Conservation (phyloP, 1,139 yeast genomes). For the Pichia sorboxylosa region DNA sequence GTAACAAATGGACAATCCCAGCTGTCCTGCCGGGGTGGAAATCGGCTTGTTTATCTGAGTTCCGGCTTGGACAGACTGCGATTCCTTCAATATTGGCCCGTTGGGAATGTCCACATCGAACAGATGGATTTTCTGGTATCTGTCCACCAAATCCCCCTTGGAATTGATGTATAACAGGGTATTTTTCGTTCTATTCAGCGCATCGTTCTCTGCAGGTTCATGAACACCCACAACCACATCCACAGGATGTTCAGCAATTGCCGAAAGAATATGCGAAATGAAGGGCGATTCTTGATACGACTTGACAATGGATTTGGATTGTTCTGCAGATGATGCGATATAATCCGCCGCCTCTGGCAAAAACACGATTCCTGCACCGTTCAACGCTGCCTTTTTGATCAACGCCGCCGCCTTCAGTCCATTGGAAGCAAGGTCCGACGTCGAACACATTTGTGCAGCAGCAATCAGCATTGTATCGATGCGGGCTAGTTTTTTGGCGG, state of each 20-base stretch:
- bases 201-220: slow-evolving; percentile 38
- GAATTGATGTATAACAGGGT: slow-evolving; percentile 60
- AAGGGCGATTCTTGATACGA: slow-evolving; percentile 41
- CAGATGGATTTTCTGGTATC: slow-evolving; percentile 77
- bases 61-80: slow-evolving; percentile 78
- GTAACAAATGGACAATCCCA: slow-evolving; percentile 66
- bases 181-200: slow-evolving; percentile 43
- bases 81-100: slow-evolving; percentile 66
- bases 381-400: slow-evolving; percentile 47
- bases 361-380: slow-evolving; percentile 56
- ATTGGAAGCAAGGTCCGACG: slow-evolving; percentile 49
- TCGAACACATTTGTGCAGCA: slow-evolving; percentile 79
- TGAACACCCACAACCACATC: slow-evolving; percentile 71
- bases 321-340: slow-evolving; percentile 56
- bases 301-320: slow-evolving; percentile 49
- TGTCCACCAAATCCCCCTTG: slow-evolving; percentile 48
- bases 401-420: slow-evolving; percentile 45
- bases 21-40: slow-evolving; percentile 44
- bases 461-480: slow-evolving; percentile 45
- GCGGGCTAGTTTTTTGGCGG: too few relatives aligned
- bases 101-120: slow-evolving; percentile 78
- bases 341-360: slow-evolving; percentile 93
- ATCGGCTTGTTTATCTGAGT: slow-evolving; percentile 42
- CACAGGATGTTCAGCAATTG: slow-evolving; percentile 29
- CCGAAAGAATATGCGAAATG: slow-evolving; percentile 35